Percentiles rank a stretch among this genome's conserved stretches.
These are phyloP conservation scores for Volutella citrinella DNA, from an alignment of 2,329 filamentous ascomycete species.

Conservation along the genomic window DNA sequence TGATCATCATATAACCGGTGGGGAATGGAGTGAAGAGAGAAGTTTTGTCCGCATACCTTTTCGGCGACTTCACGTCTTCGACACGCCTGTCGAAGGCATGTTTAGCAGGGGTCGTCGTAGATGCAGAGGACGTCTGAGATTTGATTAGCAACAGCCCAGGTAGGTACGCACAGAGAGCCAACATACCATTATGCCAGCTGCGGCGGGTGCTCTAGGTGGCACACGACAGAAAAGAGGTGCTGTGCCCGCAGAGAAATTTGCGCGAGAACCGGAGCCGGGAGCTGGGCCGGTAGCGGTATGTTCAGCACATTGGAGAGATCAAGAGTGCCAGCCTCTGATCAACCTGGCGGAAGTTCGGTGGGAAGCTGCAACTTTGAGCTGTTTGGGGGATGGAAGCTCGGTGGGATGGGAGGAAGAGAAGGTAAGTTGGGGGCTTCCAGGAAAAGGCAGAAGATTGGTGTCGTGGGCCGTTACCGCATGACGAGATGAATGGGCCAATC, in stretches of 20 bases:
- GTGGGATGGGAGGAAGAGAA: too few species aligned
- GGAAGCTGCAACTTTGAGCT: neutral
- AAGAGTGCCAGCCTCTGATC: slow-evolving; percentile 21
- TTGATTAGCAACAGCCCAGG: too few species aligned
- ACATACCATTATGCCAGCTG: slow-evolving; percentile 16
- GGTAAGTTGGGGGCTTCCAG: too few species aligned
- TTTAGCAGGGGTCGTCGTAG: slow-evolving; percentile 67
- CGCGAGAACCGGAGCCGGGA: slow-evolving; percentile 15
- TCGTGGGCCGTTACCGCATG: too few species aligned
- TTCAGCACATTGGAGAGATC: slow-evolving; percentile 19
- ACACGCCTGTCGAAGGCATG: slow-evolving; percentile 78
- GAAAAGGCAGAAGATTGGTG: too few species aligned
- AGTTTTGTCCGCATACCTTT: slow-evolving; percentile 65
- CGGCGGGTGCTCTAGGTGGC: too few species aligned
- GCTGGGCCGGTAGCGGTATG: slow-evolving; percentile 12
- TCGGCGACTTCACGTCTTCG: slow-evolving; percentile 80
- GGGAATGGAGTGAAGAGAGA: neutral
- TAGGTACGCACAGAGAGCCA: too few species aligned
- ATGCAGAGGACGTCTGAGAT: slow-evolving; percentile 65
- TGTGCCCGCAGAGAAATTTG: too few species aligned
- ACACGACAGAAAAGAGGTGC: neutral
- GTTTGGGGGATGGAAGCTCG: neutral
- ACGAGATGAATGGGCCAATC: too few species aligned
- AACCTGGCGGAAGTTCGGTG: neutral
- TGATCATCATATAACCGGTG: slow-evolving; percentile 67